phyloP scores from a whole-genome alignment of 768 basidiomycete genomes.

The Podaxis sp. region DNA sequence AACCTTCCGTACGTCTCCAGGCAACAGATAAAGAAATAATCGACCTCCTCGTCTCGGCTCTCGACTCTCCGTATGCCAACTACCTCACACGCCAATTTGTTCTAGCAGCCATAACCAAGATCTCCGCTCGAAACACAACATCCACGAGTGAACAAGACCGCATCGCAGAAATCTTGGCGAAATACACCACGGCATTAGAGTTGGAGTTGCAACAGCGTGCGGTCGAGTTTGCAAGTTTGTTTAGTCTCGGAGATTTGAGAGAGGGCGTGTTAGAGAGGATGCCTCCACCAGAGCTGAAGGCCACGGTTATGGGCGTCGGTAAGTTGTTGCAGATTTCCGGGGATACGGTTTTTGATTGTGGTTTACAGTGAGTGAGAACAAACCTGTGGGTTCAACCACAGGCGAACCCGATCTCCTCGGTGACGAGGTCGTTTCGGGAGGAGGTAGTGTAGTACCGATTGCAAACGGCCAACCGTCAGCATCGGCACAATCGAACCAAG shows the following conservation, averaged over 20 bases:
- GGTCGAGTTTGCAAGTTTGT: conserved; percentile 89
- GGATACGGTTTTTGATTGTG: background rate
- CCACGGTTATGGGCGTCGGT: conserved; percentile 95
- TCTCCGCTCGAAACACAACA: conserved; percentile 75
- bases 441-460: conserved; percentile 15
- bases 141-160: conserved; percentile 67
- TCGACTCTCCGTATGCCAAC: conserved; percentile 94
- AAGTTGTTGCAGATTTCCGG: conserved; percentile 16
- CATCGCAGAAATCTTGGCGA: conserved; percentile 71
- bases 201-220: conserved; percentile 94
- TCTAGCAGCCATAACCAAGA: conserved; percentile 84
- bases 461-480: conserved; percentile 36
- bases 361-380: conserved; percentile 83
- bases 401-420: conserved; percentile 72
- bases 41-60: conserved; percentile 79
- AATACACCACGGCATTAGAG: conserved; percentile 84
- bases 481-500: conserved; percentile 63
- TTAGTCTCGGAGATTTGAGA: conserved; percentile 68
- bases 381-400: conserved; percentile 87
- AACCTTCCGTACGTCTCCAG: conserved; percentile 28
- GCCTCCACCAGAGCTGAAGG: conserved; percentile 98
- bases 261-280: conserved; percentile 92
- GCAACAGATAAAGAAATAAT: conserved; percentile 79
- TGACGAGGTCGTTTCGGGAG: conserved; percentile 51
- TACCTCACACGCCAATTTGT: conserved; percentile 90